phyloP scores from a whole-genome alignment of 202 grass and related monocot genomes.

The Dendrocalamus latiflorus region DNA sequence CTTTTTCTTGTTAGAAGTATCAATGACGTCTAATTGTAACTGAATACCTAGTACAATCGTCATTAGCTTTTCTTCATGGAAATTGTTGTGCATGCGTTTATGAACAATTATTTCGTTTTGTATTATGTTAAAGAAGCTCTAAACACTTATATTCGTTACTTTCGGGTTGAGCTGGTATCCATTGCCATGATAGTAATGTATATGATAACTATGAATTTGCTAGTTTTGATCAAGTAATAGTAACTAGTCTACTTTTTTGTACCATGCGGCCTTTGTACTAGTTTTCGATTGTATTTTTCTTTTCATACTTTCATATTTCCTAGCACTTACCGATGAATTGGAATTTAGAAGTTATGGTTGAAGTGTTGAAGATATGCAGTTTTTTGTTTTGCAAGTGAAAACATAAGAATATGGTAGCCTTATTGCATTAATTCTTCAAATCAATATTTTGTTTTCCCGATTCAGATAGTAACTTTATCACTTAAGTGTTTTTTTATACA shows the following conservation, averaged over 20 bases:
- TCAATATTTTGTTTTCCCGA: neutral
- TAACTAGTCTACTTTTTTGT: neutral
- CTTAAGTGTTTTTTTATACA: neutral
- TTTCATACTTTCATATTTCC: neutral
- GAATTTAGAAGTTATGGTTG: neutral
- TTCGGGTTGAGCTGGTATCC: neutral
- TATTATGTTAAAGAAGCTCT: neutral
- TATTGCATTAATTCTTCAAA: neutral
- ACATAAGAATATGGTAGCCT: neutral
- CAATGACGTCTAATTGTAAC: no score
- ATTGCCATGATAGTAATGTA: neutral
- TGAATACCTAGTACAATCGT: no score
- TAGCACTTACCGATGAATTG: no score
- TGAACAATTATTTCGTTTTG: neutral
- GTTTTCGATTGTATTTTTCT: neutral
- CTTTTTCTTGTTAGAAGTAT: neutral
- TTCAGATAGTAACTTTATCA: conserved; percentile 6
- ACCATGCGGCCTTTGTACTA: neutral
- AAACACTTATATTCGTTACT: neutral
- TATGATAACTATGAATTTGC: neutral
- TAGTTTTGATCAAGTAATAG: neutral
- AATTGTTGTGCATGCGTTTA: no score
- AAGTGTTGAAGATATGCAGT: neutral
- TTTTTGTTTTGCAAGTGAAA: neutral
- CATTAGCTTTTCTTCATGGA: no score